A percentile compares a stretch with the other conserved stretches of the same genome.
Evolutionary conservation across 2,329 filamentous ascomycete species (phyloP).

Genomic region (Diaporthe amygdali): DNA sequence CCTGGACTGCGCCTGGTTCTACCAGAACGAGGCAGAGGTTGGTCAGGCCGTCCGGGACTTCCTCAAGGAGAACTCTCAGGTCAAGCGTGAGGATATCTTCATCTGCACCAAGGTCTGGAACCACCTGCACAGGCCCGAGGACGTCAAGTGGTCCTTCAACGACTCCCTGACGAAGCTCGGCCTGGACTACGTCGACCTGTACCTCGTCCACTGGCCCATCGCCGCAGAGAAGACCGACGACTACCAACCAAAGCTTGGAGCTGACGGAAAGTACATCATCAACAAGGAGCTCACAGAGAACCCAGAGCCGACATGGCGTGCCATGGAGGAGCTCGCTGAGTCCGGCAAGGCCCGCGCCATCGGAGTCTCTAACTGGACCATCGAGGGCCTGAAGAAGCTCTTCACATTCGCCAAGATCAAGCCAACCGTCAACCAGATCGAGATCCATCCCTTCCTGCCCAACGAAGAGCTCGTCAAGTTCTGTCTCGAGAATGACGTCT

Average conservation of each 20-base stretch:
- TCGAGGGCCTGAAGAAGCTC: constrained; percentile 58
- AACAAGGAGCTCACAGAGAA: constrained; percentile 69
- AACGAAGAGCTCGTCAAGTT: constrained; percentile 56
- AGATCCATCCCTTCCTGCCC: constrained; percentile 52
- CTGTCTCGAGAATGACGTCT: constrained; percentile 56
- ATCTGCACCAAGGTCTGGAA: constrained; percentile 75
- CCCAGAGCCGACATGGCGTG: constrained; percentile 66
- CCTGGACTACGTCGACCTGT: constrained; percentile 61
- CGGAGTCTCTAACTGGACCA: constrained; percentile 64
- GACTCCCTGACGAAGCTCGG: constrained; percentile 56
- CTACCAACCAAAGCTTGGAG: constrained; percentile 47
- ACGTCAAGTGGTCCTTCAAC: constrained; percentile 58
- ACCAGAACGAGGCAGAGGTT: constrained; percentile 70
- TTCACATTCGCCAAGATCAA: constrained; percentile 51
- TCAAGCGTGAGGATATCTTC: constrained; percentile 60
- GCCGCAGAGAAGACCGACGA: constrained; percentile 50
- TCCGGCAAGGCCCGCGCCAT: constrained; percentile 61
- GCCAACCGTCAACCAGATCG: constrained; percentile 58
- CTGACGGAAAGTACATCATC: constrained; percentile 53
- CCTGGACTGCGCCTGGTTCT: constrained; percentile 72
- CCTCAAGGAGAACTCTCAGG: constrained; percentile 42
- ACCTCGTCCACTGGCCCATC: constrained; percentile 60
- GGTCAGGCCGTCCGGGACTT: constrained; percentile 60
- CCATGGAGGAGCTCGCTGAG: constrained; percentile 63
- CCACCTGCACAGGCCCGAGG: constrained; percentile 65